These are phyloP conservation scores for Macadamia integrifolia DNA, from an alignment of 164 flowering plant genomes.

Conservation along the genomic window DNA sequence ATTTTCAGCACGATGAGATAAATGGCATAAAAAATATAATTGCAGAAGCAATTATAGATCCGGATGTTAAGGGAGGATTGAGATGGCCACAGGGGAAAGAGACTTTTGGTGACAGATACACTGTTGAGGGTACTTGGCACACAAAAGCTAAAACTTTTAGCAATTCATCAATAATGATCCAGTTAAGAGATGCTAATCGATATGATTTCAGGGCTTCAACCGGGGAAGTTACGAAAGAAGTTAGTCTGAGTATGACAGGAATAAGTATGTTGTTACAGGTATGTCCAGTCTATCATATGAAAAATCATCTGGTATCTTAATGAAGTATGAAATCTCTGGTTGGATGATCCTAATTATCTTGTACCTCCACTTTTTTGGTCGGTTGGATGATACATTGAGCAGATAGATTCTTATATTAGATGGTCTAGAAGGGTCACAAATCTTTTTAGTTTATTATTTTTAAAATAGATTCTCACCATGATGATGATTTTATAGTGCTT, in stretches of 20 bases:
- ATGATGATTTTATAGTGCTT: too few species aligned
- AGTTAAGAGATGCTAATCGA: slow-evolving; percentile 48
- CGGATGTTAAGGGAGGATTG: slow-evolving; percentile 44
- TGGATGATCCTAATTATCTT: too few species aligned
- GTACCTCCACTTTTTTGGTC: not conserved
- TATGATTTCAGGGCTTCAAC: slow-evolving; percentile 35
- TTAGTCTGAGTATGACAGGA: slow-evolving; percentile 34
- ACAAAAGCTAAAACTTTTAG: slow-evolving; percentile 25
- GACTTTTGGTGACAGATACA: slow-evolving; percentile 32
- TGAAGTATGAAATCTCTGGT: not conserved
- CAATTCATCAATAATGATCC: slow-evolving; percentile 28
- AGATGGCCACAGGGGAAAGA: slow-evolving; percentile 58
- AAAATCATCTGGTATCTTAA: not conserved
- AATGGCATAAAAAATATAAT: slow-evolving; percentile 28
- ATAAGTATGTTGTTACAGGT: slow-evolving; percentile 26
- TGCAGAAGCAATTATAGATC: slow-evolving; percentile 41
- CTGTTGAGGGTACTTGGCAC: slow-evolving; percentile 48
- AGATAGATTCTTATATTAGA: too few species aligned
- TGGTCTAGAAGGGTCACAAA: too few species aligned
- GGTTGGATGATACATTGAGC: too few species aligned
- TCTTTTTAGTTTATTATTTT: too few species aligned
- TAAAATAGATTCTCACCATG: too few species aligned
- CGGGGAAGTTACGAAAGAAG: slow-evolving; percentile 43
- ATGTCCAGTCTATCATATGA: slow-evolving; percentile 1
- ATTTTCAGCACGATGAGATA: slow-evolving; percentile 44